These are phyloP conservation scores for Staphylotrichum longicolle DNA, from an alignment of 495 filamentous ascomycete species.

Conservation along the genomic window DNA sequence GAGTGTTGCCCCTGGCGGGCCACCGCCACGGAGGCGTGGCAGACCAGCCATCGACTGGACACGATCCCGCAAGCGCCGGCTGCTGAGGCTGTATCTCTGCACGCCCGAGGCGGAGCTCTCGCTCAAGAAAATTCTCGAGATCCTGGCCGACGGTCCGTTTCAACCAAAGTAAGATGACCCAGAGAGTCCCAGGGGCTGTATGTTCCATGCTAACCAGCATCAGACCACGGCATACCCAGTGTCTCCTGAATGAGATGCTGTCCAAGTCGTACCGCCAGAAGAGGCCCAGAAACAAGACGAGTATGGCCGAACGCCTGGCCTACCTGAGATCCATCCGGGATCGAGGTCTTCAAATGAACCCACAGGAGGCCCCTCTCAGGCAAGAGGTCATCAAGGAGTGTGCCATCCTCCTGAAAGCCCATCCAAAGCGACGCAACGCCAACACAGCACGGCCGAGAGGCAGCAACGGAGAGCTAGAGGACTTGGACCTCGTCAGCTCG, in stretches of 20 bases:
- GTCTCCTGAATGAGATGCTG: slow-evolving; percentile 24
- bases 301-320: slow-evolving; percentile 16
- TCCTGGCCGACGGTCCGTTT: slow-evolving; percentile 20
- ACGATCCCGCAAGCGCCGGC: slow-evolving; percentile 15
- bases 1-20: background rate
- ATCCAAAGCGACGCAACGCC: background rate
- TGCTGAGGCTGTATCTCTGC: slow-evolving; percentile 23
- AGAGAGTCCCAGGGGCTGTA: too few relatives aligned
- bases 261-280: slow-evolving; percentile 26
- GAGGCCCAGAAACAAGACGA: slow-evolving; percentile 19
- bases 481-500: background rate
- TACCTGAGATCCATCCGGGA: slow-evolving; percentile 11
- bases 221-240: slow-evolving; percentile 24
- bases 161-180: slow-evolving; percentile 19
- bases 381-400: slow-evolving; percentile 8
- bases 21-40: slow-evolving; percentile 16
- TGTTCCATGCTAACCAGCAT: background rate
- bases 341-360: background rate
- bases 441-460: background rate
- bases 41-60: slow-evolving; percentile 25
- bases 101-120: slow-evolving; percentile 24
- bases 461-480: background rate
- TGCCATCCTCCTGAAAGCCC: slow-evolving; percentile 14
- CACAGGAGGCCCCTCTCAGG: background rate
- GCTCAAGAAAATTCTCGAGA: slow-evolving; percentile 22